phyloP scores from a whole-genome alignment of 2,329 filamentous ascomycete species.

The Paramyrothecium roridum region DNA sequence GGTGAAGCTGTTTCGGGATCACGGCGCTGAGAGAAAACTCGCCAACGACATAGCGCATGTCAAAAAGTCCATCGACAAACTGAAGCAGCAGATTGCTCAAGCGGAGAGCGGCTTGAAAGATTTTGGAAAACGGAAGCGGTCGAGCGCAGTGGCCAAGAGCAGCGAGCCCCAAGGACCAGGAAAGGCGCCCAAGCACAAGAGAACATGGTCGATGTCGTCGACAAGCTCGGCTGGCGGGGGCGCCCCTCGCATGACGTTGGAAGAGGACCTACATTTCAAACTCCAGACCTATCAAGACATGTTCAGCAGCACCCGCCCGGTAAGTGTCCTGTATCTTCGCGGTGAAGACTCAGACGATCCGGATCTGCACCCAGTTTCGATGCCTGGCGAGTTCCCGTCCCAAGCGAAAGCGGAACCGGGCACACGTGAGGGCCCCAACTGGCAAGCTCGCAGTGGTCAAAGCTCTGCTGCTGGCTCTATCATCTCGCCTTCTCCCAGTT shows the following conservation, averaged over 20 bases:
- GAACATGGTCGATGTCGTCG: constrained; percentile 94
- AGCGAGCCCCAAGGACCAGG: constrained; percentile 60
- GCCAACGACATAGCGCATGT: constrained; percentile 94
- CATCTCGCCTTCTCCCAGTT: constrained; percentile 65
- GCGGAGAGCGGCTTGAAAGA: constrained; percentile 66
- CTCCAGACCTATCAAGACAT: constrained; percentile 78
- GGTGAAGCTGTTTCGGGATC: constrained; percentile 94
- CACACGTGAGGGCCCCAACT: constrained; percentile 43
- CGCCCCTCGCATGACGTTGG: constrained; percentile 46
- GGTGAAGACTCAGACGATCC: constrained; percentile 78
- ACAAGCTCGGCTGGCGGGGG: constrained; percentile 54
- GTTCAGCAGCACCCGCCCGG: constrained; percentile 79
- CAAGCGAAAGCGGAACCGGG: constrained; percentile 46
- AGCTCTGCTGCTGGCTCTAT: constrained; percentile 60
- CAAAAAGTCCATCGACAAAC: constrained; percentile 93
- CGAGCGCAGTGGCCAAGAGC: constrained; percentile 43
- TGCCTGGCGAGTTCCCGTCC: constrained; percentile 65
- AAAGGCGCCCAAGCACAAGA: constrained; percentile 87
- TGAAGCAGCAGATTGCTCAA: constrained; percentile 90
- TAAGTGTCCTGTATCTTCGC: constrained; percentile 74
- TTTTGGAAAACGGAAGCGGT: constrained; percentile 61
- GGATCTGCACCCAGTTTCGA: constrained; percentile 71
- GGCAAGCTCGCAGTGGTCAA: constrained; percentile 50
- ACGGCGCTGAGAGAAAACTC: constrained; percentile 90
- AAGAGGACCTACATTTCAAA: constrained; percentile 78